Base-by-base conservation (phyloP, 2,329 filamentous ascomycete species). In the Dactylella cylindrospora region DNA sequence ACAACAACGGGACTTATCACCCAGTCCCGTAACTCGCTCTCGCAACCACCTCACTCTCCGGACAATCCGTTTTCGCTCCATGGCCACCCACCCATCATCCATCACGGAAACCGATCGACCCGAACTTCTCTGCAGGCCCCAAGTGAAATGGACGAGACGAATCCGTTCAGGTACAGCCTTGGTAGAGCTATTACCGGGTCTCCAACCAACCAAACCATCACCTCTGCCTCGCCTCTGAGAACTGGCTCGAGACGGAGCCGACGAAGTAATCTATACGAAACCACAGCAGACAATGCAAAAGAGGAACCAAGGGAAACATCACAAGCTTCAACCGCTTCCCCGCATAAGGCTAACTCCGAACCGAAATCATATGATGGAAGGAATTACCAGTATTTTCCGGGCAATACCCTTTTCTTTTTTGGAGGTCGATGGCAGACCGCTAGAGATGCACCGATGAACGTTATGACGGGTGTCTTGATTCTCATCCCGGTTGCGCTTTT, bases 361-460 rank as follows among this genome's bases (percentile, higher is more conserved):
- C 19, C 31, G 8, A 43, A 53, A 9, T 40, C 45, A 9, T 66
- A 64, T 22, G 29, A 29, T 51, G 84, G 87, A 45, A 84, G 80
- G 66, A 95, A 96, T 68, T 86, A 91, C 73, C 83, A 97, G 71
- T 95, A 95, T 72, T 97, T 96, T 70, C 82, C 88, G 36, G 93
- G 93, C 38, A 98, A 97, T 70, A 95, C 89, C 0, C 77, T 90
- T 19, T 98, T 98, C 71, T 95, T 84, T 72, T 78, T 88, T 59
- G 86, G 88, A 26, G 93, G 93, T 5, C 81, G 93, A 59, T 78
- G 93, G 61, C 88, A 96, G 70, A 96, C 97, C 73, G 86, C 93
- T 28, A 82, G 83, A 67, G 86, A 94, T 68, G 82, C 85, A 66
- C 93, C 93, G 1, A 84, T 98, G 71, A 97, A 96, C 68, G 80